phyloP scores from a whole-genome alignment of 2,329 filamentous ascomycete genomes.

The Trichoderma cornu-damae region DNA sequence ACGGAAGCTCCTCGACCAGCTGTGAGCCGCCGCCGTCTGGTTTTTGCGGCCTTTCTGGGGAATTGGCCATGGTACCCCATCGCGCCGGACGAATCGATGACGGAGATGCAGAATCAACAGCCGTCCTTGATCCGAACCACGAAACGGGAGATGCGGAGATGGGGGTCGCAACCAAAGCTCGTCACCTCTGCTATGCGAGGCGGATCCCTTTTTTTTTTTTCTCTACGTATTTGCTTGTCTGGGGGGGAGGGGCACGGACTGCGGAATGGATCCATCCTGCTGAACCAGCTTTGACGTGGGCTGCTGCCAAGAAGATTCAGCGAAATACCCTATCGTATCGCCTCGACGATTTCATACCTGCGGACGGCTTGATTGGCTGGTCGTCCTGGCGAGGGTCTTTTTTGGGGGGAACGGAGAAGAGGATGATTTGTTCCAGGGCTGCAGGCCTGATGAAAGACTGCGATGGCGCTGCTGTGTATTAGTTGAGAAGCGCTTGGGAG shows the following conservation, averaged over 20 bases:
- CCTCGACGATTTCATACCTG: neutral
- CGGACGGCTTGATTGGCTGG: neutral
- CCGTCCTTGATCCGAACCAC: neutral
- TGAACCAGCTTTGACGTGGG: neutral
- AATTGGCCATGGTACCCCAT: neutral
- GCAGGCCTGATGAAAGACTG: neutral
- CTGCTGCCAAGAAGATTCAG: neutral
- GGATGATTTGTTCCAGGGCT: neutral
- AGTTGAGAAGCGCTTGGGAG: neutral
- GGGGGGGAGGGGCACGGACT: too few relatives aligned
- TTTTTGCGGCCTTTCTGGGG: neutral
- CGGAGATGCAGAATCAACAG: neutral
- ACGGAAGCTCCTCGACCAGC: slow-evolving; percentile 77
- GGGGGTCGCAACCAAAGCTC: neutral
- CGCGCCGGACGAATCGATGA: neutral
- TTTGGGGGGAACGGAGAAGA: neutral
- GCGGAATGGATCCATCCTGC: too few relatives aligned
- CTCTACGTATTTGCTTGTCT: too few relatives aligned
- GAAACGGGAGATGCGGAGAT: neutral
- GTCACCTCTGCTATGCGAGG: too few relatives aligned
- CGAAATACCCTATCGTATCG: neutral
- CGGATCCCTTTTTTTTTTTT: neutral
- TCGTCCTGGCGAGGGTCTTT: neutral
- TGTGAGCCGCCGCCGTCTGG: slow-evolving; percentile 36
- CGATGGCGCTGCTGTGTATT: too few relatives aligned